Base-by-base conservation (phyloP, 768 basidiomycete genomes). In the Cystobasidiopsis lactophilus region DNA sequence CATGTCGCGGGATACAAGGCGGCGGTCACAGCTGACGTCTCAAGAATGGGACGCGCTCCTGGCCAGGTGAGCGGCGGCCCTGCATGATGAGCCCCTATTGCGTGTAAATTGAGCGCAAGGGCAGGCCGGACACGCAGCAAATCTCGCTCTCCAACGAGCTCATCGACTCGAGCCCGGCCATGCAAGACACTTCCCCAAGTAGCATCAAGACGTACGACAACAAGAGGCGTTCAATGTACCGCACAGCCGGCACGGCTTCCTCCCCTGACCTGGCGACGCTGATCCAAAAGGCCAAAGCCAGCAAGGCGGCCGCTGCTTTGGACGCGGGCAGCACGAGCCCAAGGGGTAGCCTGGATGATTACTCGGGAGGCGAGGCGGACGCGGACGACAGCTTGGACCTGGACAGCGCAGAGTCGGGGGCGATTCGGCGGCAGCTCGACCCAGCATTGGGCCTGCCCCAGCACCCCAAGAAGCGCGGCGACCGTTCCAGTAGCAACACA, bases 211-310 rank as follows among this genome's bases (percentile, higher is more conserved):
- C 13, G 9, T 43, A 43, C 26, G 19, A 27, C 11, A n/a, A 23
- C 45, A 31, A 47, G 29, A 23, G 45, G n/a, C 23, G 55, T n/a
- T 52, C 52, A 57, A 76, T 93, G 70, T 88, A 86, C 65, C 74
- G 88, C 53, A 80, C 82, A 19, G 74, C 82, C 11, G 88, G 85
- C 40, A 89, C 85, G 7, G 81, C 85, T 31, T 84, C 82, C 60
- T 85, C 81, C 63, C 89, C 88, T 26, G 88, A 95, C 67, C 72
- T 93, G 21, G 84, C 84, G 3, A 86, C 84, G 10, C 72, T 93
- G 50, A 66, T 88, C 50, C 74, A 79, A 56, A 88, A 86, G 67
- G 80, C 82, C 16, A 84, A 79, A 67, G 80, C 80, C 61, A 70
- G 74, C 47, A 76, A 76, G 19, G 73, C 70, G 0, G 67, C 70